These are phyloP conservation scores for Rhizoctonia solani DNA, from an alignment of 1,284 basidiomycete species.

Conservation along the genomic window DNA sequence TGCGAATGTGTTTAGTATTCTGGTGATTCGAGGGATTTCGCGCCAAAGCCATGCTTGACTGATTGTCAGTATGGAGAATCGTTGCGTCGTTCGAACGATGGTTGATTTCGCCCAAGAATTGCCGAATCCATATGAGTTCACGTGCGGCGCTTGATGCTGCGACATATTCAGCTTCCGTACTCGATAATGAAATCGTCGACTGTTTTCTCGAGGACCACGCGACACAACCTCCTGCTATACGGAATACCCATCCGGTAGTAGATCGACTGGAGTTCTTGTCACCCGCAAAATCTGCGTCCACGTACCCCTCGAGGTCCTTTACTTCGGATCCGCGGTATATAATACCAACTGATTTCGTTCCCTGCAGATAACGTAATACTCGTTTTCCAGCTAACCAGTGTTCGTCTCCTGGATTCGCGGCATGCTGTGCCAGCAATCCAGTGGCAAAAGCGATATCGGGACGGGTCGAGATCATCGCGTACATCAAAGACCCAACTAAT, in stretches of 20 bases:
- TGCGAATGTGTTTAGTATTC: constrained; percentile 44
- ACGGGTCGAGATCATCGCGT: constrained; percentile 40
- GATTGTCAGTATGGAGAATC: constrained; percentile 42
- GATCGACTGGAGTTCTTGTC: constrained; percentile 1
- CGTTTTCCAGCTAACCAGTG: constrained; percentile 43
- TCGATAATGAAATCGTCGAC: constrained; percentile 43
- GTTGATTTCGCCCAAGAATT: constrained; percentile 35
- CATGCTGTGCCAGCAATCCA: constrained; percentile 39
- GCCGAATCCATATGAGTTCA: constrained; percentile 43
- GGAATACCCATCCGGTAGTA: constrained; percentile 13
- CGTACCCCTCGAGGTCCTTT: background rate
- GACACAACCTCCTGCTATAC: background rate
- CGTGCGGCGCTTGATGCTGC: constrained; percentile 47
- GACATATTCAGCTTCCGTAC: too few species aligned
- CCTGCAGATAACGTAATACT: constrained; percentile 43
- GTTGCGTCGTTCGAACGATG: background rate
- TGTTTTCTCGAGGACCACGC: constrained; percentile 42
- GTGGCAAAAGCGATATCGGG: constrained; percentile 44
- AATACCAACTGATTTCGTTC: constrained; percentile 49
- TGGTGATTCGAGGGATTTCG: constrained; percentile 41
- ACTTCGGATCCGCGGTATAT: constrained; percentile 1
- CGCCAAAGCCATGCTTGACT: constrained; percentile 40
- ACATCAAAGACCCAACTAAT: constrained; percentile 41
- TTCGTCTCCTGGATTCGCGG: constrained; percentile 37
- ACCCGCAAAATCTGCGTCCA: constrained; percentile 3